Evolutionary conservation across 805 yeast species (phyloP).

Genomic region (Pachysolen tannophilus): DNA sequence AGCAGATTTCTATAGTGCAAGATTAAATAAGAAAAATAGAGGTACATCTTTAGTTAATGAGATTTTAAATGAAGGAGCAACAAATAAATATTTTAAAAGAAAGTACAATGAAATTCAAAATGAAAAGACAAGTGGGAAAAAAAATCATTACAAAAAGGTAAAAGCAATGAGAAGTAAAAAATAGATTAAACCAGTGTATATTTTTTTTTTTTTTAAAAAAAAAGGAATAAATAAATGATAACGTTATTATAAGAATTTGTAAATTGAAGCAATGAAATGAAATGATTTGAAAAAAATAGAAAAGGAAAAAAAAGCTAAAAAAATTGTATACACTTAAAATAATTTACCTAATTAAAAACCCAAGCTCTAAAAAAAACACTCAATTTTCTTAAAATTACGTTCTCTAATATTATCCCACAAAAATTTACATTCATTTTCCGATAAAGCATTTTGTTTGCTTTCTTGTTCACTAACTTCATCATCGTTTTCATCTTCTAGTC

Average conservation of each 20-base stretch:
- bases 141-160: conserved; percentile 54
- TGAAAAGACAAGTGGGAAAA: conserved; percentile 54
- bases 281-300: too few species aligned
- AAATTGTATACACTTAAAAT: background rate
- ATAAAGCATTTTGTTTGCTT: too few species aligned
- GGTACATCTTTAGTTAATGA: conserved; percentile 78
- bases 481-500: conserved; percentile 1
- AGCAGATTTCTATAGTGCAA: conserved; percentile 63
- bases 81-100: conserved; percentile 74
- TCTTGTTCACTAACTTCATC: conserved; percentile 15
- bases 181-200: background rate
- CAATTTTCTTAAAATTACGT: conserved; percentile 42
- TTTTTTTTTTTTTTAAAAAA: background rate
- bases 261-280: too few species aligned
- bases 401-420: conserved; percentile 44
- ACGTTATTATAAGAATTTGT: too few species aligned
- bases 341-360: background rate
- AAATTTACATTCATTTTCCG: conserved; percentile 19
- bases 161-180: conserved; percentile 42
- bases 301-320: too few species aligned
- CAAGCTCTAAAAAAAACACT: conserved; percentile 13
- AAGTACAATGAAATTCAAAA: conserved; percentile 76
- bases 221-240: too few species aligned
- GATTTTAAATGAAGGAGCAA: conserved; percentile 62
- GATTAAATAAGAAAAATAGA: conserved; percentile 64